phyloP scores from a whole-genome alignment of 1,284 basidiomycete species.

The Stygiomarasmius scandens region DNA sequence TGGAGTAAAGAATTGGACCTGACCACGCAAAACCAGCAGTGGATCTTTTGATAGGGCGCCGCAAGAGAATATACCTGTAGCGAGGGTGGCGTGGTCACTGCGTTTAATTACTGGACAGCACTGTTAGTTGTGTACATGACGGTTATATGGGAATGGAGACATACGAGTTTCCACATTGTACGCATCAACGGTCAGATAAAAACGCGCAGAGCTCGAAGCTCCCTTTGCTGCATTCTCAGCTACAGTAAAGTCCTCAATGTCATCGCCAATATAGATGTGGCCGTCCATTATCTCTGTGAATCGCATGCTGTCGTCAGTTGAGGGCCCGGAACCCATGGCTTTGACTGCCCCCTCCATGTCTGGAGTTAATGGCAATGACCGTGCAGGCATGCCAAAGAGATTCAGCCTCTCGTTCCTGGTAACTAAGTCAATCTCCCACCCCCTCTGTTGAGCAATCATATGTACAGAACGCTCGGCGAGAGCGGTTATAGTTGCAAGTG shows the following conservation, averaged over 20 bases:
- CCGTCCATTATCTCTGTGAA: slow-evolving; percentile 21
- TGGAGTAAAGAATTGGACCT: slow-evolving; percentile 18
- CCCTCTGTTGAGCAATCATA: slow-evolving; percentile 4
- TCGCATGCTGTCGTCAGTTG: slow-evolving; percentile 6
- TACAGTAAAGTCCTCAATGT: slow-evolving; percentile 16
- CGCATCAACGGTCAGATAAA: slow-evolving; percentile 16
- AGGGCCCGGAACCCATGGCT: slow-evolving; percentile 1
- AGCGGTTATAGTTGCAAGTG: slow-evolving; percentile 21
- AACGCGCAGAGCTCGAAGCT: slow-evolving; percentile 11
- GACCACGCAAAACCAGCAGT: slow-evolving; percentile 15
- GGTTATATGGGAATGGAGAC: neutral
- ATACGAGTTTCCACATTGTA: slow-evolving; percentile 10
- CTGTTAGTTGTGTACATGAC: neutral
- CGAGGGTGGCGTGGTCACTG: slow-evolving; percentile 12
- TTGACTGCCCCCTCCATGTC: slow-evolving; percentile 13
- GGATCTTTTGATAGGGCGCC: slow-evolving; percentile 17
- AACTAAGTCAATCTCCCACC: slow-evolving; percentile 4
- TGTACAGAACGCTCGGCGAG: slow-evolving; percentile 20
- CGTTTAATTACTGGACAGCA: slow-evolving; percentile 9
- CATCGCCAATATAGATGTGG: slow-evolving; percentile 15
- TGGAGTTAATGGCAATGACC: slow-evolving; percentile 5
- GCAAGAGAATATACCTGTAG: slow-evolving; percentile 19
- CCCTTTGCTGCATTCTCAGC: slow-evolving; percentile 16
- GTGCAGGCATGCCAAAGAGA: slow-evolving; percentile 17
- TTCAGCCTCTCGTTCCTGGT: slow-evolving; percentile 14